Percentiles rank a stretch among this genome's conserved stretches.
Conservation (phyloP, 2,329 filamentous ascomycete genomes). For the Gyromitra esculenta region DNA sequence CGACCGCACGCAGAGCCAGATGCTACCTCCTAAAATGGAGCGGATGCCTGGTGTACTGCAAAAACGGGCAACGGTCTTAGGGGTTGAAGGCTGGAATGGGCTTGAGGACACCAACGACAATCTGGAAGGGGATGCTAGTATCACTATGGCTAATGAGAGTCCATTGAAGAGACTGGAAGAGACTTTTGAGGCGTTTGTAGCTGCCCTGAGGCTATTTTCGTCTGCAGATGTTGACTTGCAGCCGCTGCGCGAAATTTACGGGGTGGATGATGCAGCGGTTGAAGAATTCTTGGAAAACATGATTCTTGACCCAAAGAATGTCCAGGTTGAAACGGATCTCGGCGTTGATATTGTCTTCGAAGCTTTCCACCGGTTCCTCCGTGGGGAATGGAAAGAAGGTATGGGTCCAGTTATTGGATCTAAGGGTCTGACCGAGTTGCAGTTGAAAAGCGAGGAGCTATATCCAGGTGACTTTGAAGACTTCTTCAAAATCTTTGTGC, state of each 20-base stretch:
- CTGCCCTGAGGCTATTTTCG: slow-evolving; percentile 53
- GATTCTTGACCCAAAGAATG: slow-evolving; percentile 51
- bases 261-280: slow-evolving; percentile 52
- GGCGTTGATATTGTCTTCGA: slow-evolving; percentile 79
- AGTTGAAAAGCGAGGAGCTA: slow-evolving; percentile 71
- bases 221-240: slow-evolving; percentile 53
- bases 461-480: slow-evolving; percentile 78
- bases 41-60: slow-evolving; percentile 45
- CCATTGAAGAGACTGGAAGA: slow-evolving; percentile 57
- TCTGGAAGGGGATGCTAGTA: slow-evolving; percentile 42
- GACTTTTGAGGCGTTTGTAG: slow-evolving; percentile 57
- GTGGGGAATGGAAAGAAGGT: slow-evolving; percentile 85
- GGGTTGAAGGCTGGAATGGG: slow-evolving; percentile 42
- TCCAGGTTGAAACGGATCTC: slow-evolving; percentile 59
- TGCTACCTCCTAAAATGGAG: slow-evolving; percentile 50
- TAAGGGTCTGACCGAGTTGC: slow-evolving; percentile 76
- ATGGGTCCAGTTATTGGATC: slow-evolving; percentile 85
- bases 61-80: slow-evolving; percentile 49
- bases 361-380: slow-evolving; percentile 92
- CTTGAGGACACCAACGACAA: slow-evolving; percentile 36
- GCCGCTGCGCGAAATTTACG: slow-evolving; percentile 53
- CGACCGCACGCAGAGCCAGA: slow-evolving; percentile 53
- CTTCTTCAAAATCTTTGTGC: slow-evolving; percentile 72
- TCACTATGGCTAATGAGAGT: slow-evolving; percentile 54
- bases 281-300: slow-evolving; percentile 54